These are phyloP conservation scores for Cutaneotrichosporon sp. DNA, from an alignment of 1,284 basidiomycete genomes.

Conservation along the genomic window DNA sequence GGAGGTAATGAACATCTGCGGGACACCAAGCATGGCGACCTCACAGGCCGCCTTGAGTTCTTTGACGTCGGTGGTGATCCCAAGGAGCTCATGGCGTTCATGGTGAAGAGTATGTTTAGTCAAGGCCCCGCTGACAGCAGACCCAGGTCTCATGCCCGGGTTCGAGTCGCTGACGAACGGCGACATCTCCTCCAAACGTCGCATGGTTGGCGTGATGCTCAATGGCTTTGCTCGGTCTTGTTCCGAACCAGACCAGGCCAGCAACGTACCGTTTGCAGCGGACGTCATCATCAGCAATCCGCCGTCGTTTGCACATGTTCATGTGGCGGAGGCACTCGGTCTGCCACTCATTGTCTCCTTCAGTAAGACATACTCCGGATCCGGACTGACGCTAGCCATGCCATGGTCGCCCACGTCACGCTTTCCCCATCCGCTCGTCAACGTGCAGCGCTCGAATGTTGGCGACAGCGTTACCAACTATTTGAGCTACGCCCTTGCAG, in stretches of 20 bases:
- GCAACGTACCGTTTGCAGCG: slow-evolving; percentile 58
- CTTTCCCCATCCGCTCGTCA: slow-evolving; percentile 66
- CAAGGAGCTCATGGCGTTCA: slow-evolving; percentile 50
- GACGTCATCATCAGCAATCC: slow-evolving; percentile 68
- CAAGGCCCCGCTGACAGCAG: slow-evolving; percentile 10
- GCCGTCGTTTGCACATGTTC: slow-evolving; percentile 64
- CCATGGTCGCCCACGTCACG: slow-evolving; percentile 65
- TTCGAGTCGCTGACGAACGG: slow-evolving; percentile 7
- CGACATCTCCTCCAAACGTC: slow-evolving; percentile 35
- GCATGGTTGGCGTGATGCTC: slow-evolving; percentile 57
- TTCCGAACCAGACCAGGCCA: slow-evolving; percentile 56
- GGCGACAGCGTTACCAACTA: slow-evolving; percentile 57
- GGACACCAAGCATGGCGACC: slow-evolving; percentile 56
- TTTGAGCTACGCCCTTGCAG: slow-evolving; percentile 60
- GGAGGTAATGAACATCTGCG: slow-evolving; percentile 51
- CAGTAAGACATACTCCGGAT: slow-evolving; percentile 1
- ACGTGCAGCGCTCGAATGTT: slow-evolving; percentile 50
- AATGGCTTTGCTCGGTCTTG: slow-evolving; percentile 62
- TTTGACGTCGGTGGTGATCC: slow-evolving; percentile 49
- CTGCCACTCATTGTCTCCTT: slow-evolving; percentile 60
- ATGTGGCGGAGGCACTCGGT: slow-evolving; percentile 64
- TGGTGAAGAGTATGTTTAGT: slow-evolving; percentile 50
- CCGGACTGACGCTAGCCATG: slow-evolving; percentile 57
- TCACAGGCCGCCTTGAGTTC: slow-evolving; percentile 40
- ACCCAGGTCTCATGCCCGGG: slow-evolving; percentile 28